These are phyloP conservation scores for Acanthamoeba culbertsoni DNA, from an alignment of 208 protist genomes.

Conservation along the genomic window DNA sequence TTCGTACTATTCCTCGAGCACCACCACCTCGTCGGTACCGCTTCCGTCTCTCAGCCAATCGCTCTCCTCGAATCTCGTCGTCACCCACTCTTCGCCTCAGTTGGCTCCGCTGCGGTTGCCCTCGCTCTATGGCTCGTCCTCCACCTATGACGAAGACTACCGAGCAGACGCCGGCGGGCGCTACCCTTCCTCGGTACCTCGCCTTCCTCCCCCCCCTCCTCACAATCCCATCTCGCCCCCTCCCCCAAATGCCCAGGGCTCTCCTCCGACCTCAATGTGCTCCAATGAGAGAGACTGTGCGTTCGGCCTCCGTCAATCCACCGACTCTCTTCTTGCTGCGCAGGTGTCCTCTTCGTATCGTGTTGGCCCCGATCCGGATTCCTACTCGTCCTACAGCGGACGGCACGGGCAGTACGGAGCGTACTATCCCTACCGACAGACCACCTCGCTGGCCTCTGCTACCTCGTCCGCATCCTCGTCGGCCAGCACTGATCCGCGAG, in stretches of 20 bases:
- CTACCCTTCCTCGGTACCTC: neutral
- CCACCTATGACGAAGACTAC: neutral
- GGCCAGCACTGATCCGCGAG: neutral
- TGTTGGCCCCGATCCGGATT: neutral
- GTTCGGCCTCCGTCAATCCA: neutral
- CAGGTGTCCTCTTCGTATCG: neutral
- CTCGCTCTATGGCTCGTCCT: conserved; percentile 8
- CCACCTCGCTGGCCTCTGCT: neutral
- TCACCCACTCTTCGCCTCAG: conserved; percentile 32
- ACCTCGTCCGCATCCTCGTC: neutral
- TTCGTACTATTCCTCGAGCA: neutral
- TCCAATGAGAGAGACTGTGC: no score
- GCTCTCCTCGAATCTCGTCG: conserved; percentile 1
- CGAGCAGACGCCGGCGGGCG: neutral
- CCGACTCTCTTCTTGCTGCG: no score
- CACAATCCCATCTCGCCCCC: neutral
- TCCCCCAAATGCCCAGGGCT: no score
- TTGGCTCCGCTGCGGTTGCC: conserved; percentile 46
- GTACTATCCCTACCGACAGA: neutral
- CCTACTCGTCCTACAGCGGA: neutral
- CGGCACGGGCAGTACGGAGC: neutral
- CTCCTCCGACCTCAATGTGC: no score
- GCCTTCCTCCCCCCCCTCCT: neutral
- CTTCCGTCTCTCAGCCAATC: conserved; percentile 22
- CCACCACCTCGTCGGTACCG: neutral